Evolutionary conservation across 148 eudicot species (phyloP).

Genomic region (Polygonum maritimum): DNA sequence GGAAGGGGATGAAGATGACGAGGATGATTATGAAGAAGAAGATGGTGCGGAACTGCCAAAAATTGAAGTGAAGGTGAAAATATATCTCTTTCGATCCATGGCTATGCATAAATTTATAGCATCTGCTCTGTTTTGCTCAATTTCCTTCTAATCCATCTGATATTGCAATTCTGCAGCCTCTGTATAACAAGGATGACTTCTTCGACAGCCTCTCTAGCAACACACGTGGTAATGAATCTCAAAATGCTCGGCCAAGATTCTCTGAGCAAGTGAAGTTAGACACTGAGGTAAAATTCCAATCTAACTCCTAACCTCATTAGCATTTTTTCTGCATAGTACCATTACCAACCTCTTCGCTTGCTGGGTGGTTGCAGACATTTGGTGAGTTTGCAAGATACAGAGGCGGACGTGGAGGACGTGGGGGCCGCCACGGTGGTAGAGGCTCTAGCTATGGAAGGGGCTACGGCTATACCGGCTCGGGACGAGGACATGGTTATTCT

Average conservation of each 20-base stretch:
- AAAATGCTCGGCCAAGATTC: constrained; percentile 54
- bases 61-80: constrained; percentile 38
- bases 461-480: neutral
- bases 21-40: constrained; percentile 51
- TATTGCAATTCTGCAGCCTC: constrained; percentile 38
- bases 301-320: neutral
- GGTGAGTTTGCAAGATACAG: constrained; percentile 61
- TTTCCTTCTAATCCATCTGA: neutral
- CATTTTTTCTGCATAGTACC: neutral
- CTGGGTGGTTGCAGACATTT: constrained; percentile 46
- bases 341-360: neutral
- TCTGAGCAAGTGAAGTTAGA: constrained; percentile 86
- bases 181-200: constrained; percentile 79
- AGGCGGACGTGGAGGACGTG: constrained; percentile 56
- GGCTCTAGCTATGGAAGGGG: constrained; percentile 4
- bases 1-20: constrained; percentile 32
- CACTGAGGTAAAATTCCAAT: constrained; percentile 45
- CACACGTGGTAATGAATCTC: constrained; percentile 28
- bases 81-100: no score
- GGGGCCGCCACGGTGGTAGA: constrained; percentile 4
- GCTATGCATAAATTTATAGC: no score
- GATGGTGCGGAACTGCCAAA: constrained; percentile 35
- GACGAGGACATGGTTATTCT: constrained; percentile 5
- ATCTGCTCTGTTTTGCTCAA: neutral
- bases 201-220: constrained; percentile 73